phyloP scores from a whole-genome alignment of 192 early-diverging fungal species.

The Chytriomyces sp. region DNA sequence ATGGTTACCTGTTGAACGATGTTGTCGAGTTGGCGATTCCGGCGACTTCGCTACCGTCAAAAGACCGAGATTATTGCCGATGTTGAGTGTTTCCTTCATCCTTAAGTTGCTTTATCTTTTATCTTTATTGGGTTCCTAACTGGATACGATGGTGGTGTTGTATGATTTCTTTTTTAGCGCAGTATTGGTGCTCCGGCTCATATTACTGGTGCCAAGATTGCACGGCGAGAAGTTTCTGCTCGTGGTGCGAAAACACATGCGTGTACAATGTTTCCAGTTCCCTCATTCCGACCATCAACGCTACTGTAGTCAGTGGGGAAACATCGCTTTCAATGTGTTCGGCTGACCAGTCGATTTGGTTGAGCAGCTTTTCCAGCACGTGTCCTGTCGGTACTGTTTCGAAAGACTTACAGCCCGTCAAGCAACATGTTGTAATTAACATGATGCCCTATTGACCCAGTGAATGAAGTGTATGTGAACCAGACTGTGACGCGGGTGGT shows the following conservation, averaged over 20 bases:
- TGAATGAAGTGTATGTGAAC: neutral
- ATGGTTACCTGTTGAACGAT: constrained; percentile 25
- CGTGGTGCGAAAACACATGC: constrained; percentile 26
- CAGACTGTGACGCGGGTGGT: neutral
- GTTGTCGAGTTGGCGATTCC: constrained; percentile 13
- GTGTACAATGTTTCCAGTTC: neutral
- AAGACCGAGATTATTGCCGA: constrained; percentile 10
- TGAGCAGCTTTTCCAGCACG: neutral
- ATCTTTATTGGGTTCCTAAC: neutral
- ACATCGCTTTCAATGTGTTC: constrained; percentile 1
- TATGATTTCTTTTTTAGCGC: neutral
- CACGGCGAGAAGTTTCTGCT: constrained; percentile 9
- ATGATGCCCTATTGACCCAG: neutral
- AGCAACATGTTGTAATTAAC: neutral
- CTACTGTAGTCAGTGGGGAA: neutral
- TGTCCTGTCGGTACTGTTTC: neutral
- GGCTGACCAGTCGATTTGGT: neutral
- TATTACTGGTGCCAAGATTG: constrained; percentile 29
- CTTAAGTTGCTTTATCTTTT: neutral
- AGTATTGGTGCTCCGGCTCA: constrained; percentile 21
- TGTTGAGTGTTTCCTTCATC: neutral
- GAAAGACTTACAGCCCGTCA: too few species aligned
- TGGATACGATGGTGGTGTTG: neutral
- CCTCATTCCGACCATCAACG: neutral
- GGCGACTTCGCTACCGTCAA: neutral